A percentile compares a stretch with the other conserved stretches of the same genome.
phyloP scores from a whole-genome alignment of 2,329 filamentous ascomycete genomes.

The Botrytis fragariae region DNA sequence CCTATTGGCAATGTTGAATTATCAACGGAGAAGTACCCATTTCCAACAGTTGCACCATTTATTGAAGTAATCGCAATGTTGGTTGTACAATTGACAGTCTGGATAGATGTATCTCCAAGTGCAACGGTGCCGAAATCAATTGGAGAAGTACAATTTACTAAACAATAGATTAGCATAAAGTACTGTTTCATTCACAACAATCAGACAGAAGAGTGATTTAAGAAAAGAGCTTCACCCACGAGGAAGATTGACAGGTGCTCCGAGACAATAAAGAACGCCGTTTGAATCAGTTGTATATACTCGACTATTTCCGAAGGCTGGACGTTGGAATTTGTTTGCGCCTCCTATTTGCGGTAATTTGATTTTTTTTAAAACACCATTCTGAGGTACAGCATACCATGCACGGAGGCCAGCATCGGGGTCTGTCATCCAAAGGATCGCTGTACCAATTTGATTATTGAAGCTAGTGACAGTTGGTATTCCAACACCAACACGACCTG shows the following conservation, averaged over 20 bases:
- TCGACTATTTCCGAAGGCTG: constrained; percentile 41
- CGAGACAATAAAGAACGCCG: constrained; percentile 34
- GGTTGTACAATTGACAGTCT: constrained; percentile 38
- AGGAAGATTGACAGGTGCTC: constrained; percentile 41
- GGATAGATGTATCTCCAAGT: constrained; percentile 31
- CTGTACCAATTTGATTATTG: constrained; percentile 39
- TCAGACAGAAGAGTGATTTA: not conserved
- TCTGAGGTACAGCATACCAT: constrained; percentile 41
- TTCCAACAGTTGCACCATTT: constrained; percentile 35
- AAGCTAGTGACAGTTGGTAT: constrained; percentile 41
- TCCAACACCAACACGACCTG: constrained; percentile 39
- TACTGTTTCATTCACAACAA: too few relatives aligned
- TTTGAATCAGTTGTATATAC: constrained; percentile 37
- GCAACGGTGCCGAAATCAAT: constrained; percentile 40
- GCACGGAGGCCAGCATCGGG: constrained; percentile 41
- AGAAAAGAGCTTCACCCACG: not conserved
- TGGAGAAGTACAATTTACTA: constrained; percentile 39
- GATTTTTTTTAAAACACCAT: constrained; percentile 38
- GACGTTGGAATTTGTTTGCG: constrained; percentile 41
- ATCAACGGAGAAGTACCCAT: constrained; percentile 36
- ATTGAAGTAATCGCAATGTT: constrained; percentile 39
- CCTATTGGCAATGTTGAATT: constrained; percentile 39
- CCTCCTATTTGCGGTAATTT: constrained; percentile 39
- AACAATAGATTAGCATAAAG: not conserved
- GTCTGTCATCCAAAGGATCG: constrained; percentile 43